Evolutionary conservation across 2,329 filamentous ascomycete genomes (phyloP), one percentile per base, ranked within the genome.

Genomic region (Claviceps maximensis): DNA sequence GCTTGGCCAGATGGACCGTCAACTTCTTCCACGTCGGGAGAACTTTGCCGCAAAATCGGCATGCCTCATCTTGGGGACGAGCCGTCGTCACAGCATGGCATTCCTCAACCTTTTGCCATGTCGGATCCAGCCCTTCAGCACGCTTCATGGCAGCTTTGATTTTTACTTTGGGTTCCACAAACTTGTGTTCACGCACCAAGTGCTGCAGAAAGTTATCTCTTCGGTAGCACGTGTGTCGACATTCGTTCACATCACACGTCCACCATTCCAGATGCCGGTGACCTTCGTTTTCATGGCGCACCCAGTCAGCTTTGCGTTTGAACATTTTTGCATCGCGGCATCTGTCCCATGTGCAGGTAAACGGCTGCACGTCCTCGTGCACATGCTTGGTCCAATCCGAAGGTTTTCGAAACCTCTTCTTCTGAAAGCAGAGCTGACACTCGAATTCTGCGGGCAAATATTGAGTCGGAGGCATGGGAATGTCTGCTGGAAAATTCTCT

Each of bases 341-440:
- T 50, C 81, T 77, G 2, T 86, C 82, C 72, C 91, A 95, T 0
- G 89, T 95, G 68, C 90, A 96, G 3, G 88, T 94, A 60, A 95
- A 95, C 0, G 90, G 90, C 64, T 93, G 87, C 1, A 95, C 82
- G 64, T 96, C 90, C 68, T 95, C 90, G 60, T 95, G 88, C 1
- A 96, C 87, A 63, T 96, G 90, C 66, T 96, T 95, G 1, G 89
- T 95, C 90, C 90, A 96, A 67, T 96, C 90, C 0, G 89, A 95
- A 17, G 89, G 90, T 67, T 95, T 95, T 60, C 84, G 80, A 60
- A 93, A 89, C 61, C 83, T 88, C 73, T 93, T 95, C 51, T 83
- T 78, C 59, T 84, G 81, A 71, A 88, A 95, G 70, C 90, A 95
- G 23, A 95, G 73, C 40, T 86, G 84, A 60, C 90, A 96, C 70